Base-by-base conservation (phyloP, 1,284 basidiomycete genomes). In the Rhizoctonia solani region DNA sequence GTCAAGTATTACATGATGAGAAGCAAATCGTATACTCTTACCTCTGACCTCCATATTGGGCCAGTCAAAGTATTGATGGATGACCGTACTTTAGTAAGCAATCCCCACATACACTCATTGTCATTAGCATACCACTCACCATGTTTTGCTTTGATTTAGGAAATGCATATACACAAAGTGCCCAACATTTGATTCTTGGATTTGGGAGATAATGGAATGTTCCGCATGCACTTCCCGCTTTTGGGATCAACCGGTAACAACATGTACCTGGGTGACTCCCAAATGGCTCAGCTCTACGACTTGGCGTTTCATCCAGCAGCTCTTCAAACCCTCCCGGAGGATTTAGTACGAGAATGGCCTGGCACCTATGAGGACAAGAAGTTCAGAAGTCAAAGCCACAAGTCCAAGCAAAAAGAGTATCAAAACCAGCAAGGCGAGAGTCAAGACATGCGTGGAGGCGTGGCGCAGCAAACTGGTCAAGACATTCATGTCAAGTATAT, bases 1-100 rank as follows among this genome's bases (percentile, higher is more conserved):
- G 8, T 65, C 11, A 42, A 54, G 11, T 65, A 65, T 25, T 65
- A 30, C 13, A 53, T 54, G 47, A 25, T 65, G 11, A 49, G 44
- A 6, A 46, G 41, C 50, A 6, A 30, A 3, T 41, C 11, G 8
- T 49, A 65, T n/a, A 65, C 61, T 13, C 41, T 65, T 4, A 30
- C 23, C 14, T 29, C 37, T 3, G 14, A 44, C 37, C 50, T 65
- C n/a, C 50, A 54, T 32, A 53, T 65, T n/a, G n/a, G n/a, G n/a
- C n/a, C n/a, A n/a, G n/a, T n/a, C n/a, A n/a, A n/a, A n/a, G n/a
- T n/a, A n/a, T n/a, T n/a, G n/a, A n/a, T n/a, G n/a, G n/a, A n/a
- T n/a, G n/a, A n/a, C n/a, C n/a, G n/a, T n/a, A n/a, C n/a, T n/a
- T n/a, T n/a, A n/a, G n/a, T n/a, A n/a, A n/a, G n/a, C n/a, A n/a